Evolutionary conservation across 768 basidiomycete genomes (phyloP), one percentile per base, ranked within the genome.

Genomic region (Russula compacta): DNA sequence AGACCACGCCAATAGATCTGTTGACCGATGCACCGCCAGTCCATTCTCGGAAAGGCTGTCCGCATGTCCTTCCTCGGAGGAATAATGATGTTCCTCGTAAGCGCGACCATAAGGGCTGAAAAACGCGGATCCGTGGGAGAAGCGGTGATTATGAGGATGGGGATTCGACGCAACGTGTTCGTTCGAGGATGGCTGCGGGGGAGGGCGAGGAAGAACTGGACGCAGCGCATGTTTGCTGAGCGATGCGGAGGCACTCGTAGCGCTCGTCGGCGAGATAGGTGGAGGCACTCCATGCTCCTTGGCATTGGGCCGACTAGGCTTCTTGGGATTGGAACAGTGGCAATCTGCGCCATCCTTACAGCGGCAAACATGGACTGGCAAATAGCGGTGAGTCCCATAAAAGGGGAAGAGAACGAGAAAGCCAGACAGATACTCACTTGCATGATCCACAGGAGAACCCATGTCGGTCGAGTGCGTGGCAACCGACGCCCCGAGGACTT

Each of bases 21-120:
- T 15, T 8, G 60, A 53, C 40, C 15, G 60, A 49, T 53, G 33
- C 4, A 43, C n/a, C 15, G 10, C 55, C 35, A 53, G 17, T 17
- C 55, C 32, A 53, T 63, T 57, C 52, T 56, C 60, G 44, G 63
- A 17, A 47, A 42, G 32, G 46, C 54, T 42, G 19, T 64, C 59
- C n/a, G 42, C 4, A 12, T 50, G 47, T 14, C 59, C 19, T 21
- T 53, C 44, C 54, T 77, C 77, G 15, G 69, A 57, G 11, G 73
- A 70, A 62, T 80, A 77, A n/a, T 71, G 62, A 4, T 76, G 72
- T 54, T 82, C 86, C 51, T 64, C 63, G 64, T 87, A 83, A 15
- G 85, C 84, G 24, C 85, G 79, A 17, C 81, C 81, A 59, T 89
- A 90, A 0, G 88, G 88, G 56, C 83, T 85, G 69, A 77, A 87